Conservation (phyloP, 2,329 filamentous ascomycete genomes). For the Ceratocystis cubensis region DNA sequence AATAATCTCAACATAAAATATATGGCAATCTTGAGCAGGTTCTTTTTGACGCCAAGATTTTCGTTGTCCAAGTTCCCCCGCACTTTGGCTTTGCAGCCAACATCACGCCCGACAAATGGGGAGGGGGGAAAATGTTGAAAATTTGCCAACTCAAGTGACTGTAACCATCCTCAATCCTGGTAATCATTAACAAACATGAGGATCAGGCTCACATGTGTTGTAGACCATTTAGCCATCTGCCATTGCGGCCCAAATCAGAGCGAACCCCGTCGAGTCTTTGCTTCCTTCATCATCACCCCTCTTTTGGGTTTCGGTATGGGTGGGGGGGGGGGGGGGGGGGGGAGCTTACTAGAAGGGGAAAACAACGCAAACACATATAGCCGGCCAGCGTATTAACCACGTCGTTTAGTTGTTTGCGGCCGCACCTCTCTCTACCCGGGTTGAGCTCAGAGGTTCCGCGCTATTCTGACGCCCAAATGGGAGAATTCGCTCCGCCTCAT, state of each 20-base stretch:
- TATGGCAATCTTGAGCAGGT: background rate
- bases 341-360: background rate
- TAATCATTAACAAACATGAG: background rate
- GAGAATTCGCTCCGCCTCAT: background rate
- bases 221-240: background rate
- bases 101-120: background rate
- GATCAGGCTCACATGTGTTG: background rate
- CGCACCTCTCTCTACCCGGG: background rate
- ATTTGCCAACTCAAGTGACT: background rate
- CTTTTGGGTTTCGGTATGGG: conserved; percentile 11
- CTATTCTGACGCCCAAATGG: background rate
- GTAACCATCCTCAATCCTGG: background rate
- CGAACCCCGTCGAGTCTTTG: background rate
- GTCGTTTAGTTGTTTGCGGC: background rate
- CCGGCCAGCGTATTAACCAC: background rate
- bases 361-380: background rate
- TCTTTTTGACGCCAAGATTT: conserved; percentile 2
- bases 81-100: background rate
- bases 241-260: conserved; percentile 9
- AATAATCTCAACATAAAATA: background rate
- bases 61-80: background rate
- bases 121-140: background rate
- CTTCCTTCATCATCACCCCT: conserved; percentile 4
- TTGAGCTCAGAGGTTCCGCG: background rate
- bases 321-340: background rate